Conservation (phyloP, 2,329 filamentous ascomycete genomes). For the Ceratocystis colombiana region DNA sequence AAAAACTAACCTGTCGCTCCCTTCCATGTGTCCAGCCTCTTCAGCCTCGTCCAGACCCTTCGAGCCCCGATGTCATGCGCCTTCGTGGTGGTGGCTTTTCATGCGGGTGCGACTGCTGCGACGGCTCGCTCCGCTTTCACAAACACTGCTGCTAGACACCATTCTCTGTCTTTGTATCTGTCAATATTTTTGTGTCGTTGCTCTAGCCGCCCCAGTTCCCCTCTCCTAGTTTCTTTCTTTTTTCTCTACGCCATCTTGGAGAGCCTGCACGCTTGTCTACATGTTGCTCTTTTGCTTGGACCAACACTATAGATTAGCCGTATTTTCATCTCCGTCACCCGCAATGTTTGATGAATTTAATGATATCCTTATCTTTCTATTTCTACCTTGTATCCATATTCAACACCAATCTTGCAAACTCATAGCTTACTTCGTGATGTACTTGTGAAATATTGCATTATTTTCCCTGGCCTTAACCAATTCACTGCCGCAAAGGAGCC, state of each 20-base stretch:
- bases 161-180: background rate
- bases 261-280: background rate
- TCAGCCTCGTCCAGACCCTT: slow-evolving; percentile 29
- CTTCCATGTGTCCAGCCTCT: slow-evolving; percentile 21
- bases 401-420: too few relatives aligned
- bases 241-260: background rate
- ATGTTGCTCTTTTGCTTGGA: background rate
- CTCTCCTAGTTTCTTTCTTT: background rate
- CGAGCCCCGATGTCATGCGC: slow-evolving; percentile 16
- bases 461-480: too few relatives aligned
- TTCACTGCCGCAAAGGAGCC: too few relatives aligned
- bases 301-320: too few relatives aligned
- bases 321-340: too few relatives aligned
- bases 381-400: too few relatives aligned
- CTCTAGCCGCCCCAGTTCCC: background rate
- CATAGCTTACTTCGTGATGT: too few relatives aligned
- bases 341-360: too few relatives aligned
- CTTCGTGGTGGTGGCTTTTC: slow-evolving; percentile 30
- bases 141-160: slow-evolving; percentile 30
- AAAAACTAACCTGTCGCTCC: background rate
- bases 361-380: too few relatives aligned
- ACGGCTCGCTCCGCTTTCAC: slow-evolving; percentile 30
- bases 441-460: too few relatives aligned
- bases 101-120: slow-evolving; percentile 30
- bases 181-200: background rate